A percentile compares a stretch with the other conserved stretches of the same genome.
Evolutionary conservation across 768 basidiomycete genomes (phyloP).

Genomic region (Dictyophora rubrovolvata): DNA sequence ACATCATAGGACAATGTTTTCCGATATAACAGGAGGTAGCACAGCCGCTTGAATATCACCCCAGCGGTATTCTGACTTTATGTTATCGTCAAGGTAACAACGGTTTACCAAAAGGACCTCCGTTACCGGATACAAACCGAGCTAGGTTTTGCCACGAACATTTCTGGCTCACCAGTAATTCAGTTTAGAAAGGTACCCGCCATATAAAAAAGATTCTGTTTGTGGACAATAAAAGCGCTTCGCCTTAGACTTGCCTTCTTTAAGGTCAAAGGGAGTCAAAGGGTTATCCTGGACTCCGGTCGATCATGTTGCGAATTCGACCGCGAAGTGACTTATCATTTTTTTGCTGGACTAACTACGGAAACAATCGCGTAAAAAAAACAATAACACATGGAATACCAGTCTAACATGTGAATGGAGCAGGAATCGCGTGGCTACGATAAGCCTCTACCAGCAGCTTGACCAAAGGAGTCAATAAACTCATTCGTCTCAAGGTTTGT

Average conservation of each 20-base stretch:
- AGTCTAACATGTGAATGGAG: neutral
- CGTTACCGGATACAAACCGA: slow-evolving; percentile 64
- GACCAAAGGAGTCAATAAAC: neutral
- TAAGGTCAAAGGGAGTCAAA: too few species aligned
- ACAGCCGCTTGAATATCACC: slow-evolving; percentile 59
- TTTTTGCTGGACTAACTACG: too few species aligned
- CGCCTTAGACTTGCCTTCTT: too few species aligned
- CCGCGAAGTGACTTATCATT: too few species aligned
- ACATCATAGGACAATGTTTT: neutral
- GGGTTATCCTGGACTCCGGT: too few species aligned
- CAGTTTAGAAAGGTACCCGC: slow-evolving; percentile 84
- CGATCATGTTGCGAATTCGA: too few species aligned
- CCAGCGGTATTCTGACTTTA: slow-evolving; percentile 87
- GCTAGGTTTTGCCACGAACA: slow-evolving; percentile 73
- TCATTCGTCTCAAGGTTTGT: neutral
- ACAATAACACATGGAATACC: too few species aligned
- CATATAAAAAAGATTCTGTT: too few species aligned
- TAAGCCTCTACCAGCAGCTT: slow-evolving; percentile 21
- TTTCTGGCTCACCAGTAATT: slow-evolving; percentile 84
- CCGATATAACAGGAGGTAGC: neutral
- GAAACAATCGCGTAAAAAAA: too few species aligned
- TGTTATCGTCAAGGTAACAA: slow-evolving; percentile 74
- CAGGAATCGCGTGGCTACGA: neutral
- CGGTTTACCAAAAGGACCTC: slow-evolving; percentile 75
- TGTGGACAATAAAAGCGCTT: too few species aligned